These are phyloP conservation scores for Luffa aegyptiaca DNA, from an alignment of 306 rosid genomes.

Conservation along the genomic window DNA sequence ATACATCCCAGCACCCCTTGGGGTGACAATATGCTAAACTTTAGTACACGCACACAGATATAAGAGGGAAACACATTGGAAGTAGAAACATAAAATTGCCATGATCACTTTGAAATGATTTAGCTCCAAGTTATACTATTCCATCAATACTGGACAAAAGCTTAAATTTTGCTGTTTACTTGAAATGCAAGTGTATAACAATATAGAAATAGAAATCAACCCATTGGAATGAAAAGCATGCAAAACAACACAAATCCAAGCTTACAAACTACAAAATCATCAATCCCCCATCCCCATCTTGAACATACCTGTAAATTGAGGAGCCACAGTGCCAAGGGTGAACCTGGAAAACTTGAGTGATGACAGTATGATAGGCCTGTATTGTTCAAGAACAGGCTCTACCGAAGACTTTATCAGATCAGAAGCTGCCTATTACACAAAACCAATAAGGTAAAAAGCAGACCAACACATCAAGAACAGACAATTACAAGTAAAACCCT, in stretches of 20 bases:
- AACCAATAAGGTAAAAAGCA: not conserved
- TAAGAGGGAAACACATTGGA: not conserved
- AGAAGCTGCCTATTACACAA: slow-evolving; percentile 66
- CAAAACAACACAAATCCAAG: not conserved
- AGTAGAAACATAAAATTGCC: not conserved
- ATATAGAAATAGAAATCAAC: not conserved
- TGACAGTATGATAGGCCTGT: slow-evolving; percentile 54
- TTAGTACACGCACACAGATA: not conserved
- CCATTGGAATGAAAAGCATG: not conserved
- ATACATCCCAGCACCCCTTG: not conserved
- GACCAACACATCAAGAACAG: not conserved
- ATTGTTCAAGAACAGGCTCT: slow-evolving; percentile 82
- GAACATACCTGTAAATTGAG: slow-evolving; percentile 79
- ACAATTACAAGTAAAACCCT: not conserved
- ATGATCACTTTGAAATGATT: not conserved
- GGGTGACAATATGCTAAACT: not conserved
- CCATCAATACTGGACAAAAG: not conserved
- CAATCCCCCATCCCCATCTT: not conserved
- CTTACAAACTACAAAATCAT: not conserved
- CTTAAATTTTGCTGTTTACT: not conserved
- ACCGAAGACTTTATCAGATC: slow-evolving; percentile 71
- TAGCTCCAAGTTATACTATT: not conserved
- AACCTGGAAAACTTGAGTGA: slow-evolving; percentile 83
- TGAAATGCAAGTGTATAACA: not conserved
- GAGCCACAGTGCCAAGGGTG: slow-evolving; percentile 93